Percentiles rank a stretch among this genome's conserved stretches.
These are phyloP conservation scores for Trichoderma atroviride DNA, from an alignment of 2,329 filamentous ascomycete species.

Conservation along the genomic window DNA sequence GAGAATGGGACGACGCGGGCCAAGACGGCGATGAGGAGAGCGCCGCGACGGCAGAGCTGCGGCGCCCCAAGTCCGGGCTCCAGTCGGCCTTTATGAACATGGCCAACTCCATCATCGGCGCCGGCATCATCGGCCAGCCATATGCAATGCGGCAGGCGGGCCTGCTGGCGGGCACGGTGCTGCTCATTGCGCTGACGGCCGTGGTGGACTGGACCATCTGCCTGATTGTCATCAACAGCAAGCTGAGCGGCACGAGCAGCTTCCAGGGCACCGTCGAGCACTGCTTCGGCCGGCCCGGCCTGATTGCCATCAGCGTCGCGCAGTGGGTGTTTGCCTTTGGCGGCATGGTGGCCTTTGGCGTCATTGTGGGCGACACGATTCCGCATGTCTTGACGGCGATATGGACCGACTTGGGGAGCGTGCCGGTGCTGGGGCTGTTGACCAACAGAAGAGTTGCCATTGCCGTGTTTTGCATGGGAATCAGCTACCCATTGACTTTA, in stretches of 20 bases:
- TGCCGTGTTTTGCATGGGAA: slow-evolving; percentile 78
- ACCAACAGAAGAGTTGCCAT: slow-evolving; percentile 83
- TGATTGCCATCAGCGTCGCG: slow-evolving; percentile 85
- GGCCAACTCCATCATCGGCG: slow-evolving; percentile 95
- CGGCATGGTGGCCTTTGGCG: slow-evolving; percentile 97
- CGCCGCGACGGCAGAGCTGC: slow-evolving; percentile 57
- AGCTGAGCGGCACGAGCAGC: slow-evolving; percentile 88
- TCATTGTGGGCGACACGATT: slow-evolving; percentile 96
- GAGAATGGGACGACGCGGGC: slow-evolving; percentile 48
- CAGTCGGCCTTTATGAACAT: slow-evolving; percentile 98
- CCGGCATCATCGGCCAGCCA: slow-evolving; percentile 79
- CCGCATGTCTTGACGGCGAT: slow-evolving; percentile 83
- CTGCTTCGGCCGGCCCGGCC: slow-evolving; percentile 85
- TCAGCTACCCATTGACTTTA: slow-evolving; percentile 88
- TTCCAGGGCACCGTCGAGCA: slow-evolving; percentile 96
- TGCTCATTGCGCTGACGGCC: slow-evolving; percentile 78
- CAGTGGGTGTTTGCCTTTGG: slow-evolving; percentile 99
- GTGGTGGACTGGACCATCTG: slow-evolving; percentile 97
- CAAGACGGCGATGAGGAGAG: slow-evolving; percentile 46
- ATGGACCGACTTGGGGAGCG: slow-evolving; percentile 72
- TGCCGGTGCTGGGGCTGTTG: slow-evolving; percentile 79
- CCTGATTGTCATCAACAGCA: slow-evolving; percentile 95
- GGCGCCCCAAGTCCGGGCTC: slow-evolving; percentile 80
- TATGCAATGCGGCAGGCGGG: slow-evolving; percentile 96
- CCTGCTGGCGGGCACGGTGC: slow-evolving; percentile 73